Evolutionary conservation across 768 basidiomycete genomes (phyloP), one percentile per base, ranked within the genome.

Genomic region (Serendipita sp.): DNA sequence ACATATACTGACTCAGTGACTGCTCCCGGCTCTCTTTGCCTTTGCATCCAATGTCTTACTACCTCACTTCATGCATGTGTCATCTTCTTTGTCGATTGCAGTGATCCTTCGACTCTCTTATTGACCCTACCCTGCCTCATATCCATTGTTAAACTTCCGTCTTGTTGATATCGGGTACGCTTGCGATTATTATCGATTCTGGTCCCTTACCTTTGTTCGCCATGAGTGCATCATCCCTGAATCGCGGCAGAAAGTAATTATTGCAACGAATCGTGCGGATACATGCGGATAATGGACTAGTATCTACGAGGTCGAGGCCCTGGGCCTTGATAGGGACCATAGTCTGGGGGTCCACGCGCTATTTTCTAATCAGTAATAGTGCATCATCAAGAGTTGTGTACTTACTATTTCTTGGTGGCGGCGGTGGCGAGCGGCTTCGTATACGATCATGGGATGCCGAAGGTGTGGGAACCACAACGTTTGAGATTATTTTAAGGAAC

Each of bases 251-350:
- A n/a, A n/a, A n/a, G n/a, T n/a, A n/a, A n/a, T n/a, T n/a, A n/a
- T n/a, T n/a, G n/a, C n/a, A n/a, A n/a, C n/a, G n/a, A n/a, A n/a
- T n/a, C n/a, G n/a, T n/a, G n/a, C n/a, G n/a, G n/a, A n/a, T n/a
- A n/a, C n/a, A n/a, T n/a, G n/a, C n/a, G n/a, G n/a, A n/a, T n/a
- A n/a, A n/a, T n/a, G n/a, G 5, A 22, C 28, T 24, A 58, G 31
- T 58, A 58, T 58, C 53, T 26, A 17, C 53, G 22, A n/a, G 53
- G 53, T 31, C 53, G 3, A 58, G 22, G 17, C 11, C 75, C 75
- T 1, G 88, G 89, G n/a, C 88, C 87, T 70, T 85, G 84, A 67
- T 90, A 90, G 17, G 89, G 89, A 7, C 88, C 83, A 66, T 90
- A 91, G 74, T 91, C 88, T 42, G 88, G 89, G 20, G 89, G 87